Conservation (phyloP, 73 alveolate species). For the Blepharisma stoltei region DNA sequence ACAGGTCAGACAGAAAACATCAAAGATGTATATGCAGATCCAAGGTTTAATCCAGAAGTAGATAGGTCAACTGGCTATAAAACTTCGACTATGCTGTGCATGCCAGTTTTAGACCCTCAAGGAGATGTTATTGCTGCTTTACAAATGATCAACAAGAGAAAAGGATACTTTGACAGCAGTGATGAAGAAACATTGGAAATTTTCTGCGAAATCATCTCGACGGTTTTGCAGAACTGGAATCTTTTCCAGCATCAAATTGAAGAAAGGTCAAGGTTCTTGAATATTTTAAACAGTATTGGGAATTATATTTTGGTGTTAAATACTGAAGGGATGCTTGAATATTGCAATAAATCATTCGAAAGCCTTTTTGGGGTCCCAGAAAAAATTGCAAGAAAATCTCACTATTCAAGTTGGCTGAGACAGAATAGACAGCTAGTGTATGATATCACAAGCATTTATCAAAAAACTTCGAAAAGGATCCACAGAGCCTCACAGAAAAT, state of each 20-base stretch:
- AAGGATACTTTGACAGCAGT: neutral
- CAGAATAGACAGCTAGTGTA: neutral
- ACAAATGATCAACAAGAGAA: conserved; percentile 11
- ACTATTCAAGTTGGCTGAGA: neutral
- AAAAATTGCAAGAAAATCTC: neutral
- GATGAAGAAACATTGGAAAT: conserved; percentile 30
- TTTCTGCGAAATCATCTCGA: neutral
- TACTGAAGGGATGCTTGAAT: conserved; percentile 11
- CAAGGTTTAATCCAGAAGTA: neutral
- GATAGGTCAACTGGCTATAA: conserved; percentile 12
- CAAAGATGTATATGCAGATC: conserved; percentile 12
- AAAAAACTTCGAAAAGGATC: neutral
- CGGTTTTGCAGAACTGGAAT: neutral
- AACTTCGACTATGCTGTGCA: conserved; percentile 7
- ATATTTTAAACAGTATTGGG: neutral
- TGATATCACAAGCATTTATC: neutral
- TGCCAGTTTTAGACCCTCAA: conserved; percentile 6
- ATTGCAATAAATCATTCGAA: neutral
- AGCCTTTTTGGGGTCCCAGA: neutral
- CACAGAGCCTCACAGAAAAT: neutral
- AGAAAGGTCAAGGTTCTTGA: conserved; percentile 4
- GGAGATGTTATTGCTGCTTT: conserved; percentile 19
- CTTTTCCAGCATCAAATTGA: neutral
- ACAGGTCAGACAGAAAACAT: conserved; percentile 22
- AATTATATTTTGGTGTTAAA: neutral